phyloP scores from a whole-genome alignment of 805 yeast species.

The Candida xiaguanensis region DNA sequence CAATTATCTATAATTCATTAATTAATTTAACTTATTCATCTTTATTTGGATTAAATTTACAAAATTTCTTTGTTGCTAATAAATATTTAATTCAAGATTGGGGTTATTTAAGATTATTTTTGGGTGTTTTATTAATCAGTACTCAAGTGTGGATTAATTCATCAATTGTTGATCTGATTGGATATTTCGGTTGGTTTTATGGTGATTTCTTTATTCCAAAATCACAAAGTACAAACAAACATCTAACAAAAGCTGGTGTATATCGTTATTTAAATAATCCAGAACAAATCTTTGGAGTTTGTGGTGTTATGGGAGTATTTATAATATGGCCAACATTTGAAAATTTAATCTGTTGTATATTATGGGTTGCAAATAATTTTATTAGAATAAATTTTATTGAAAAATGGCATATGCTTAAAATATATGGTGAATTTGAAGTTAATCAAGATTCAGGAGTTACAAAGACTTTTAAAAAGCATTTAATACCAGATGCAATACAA shows the following conservation, averaged over 20 bases:
- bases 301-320: slow-evolving; percentile 76
- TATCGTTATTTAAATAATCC: slow-evolving; percentile 81
- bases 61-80: slow-evolving; percentile 15
- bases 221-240: slow-evolving; percentile 28
- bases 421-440: slow-evolving; percentile 65
- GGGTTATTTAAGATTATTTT: slow-evolving; percentile 50
- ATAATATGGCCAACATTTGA: slow-evolving; percentile 53
- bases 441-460: slow-evolving; percentile 51
- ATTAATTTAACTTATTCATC: slow-evolving; percentile 54
- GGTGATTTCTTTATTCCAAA: slow-evolving; percentile 77
- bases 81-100: slow-evolving; percentile 28
- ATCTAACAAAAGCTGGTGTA: slow-evolving; percentile 72
- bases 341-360: slow-evolving; percentile 46
- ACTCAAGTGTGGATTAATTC: slow-evolving; percentile 68
- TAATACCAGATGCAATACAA: slow-evolving; percentile 35
- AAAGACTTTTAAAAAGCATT: slow-evolving; percentile 40
- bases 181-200: slow-evolving; percentile 86
- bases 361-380: slow-evolving; percentile 65
- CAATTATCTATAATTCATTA: slow-evolving; percentile 53
- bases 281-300: slow-evolving; percentile 71
- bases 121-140: slow-evolving; percentile 52
- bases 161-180: slow-evolving; percentile 67
- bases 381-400: slow-evolving; percentile 71
- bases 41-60: slow-evolving; percentile 41
- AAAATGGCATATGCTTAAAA: slow-evolving; percentile 69